Evolutionary conservation across 495 filamentous ascomycete species (phyloP).

Genomic region (Neurospora sp.): DNA sequence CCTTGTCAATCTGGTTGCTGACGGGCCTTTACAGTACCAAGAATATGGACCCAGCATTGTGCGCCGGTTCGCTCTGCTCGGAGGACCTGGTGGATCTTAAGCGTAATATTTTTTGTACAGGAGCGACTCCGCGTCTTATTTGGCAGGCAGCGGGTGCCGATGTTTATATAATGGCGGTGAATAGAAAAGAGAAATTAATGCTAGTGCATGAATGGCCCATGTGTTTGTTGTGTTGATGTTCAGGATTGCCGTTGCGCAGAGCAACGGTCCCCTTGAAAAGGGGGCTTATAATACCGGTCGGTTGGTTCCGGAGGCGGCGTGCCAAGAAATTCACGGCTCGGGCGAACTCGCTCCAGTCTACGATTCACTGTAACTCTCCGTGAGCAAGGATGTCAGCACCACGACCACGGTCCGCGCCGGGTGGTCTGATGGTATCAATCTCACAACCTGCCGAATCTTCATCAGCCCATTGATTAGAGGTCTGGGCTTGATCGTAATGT

Average conservation of each 20-base stretch:
- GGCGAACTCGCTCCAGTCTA: background rate
- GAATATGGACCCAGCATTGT: constrained; percentile 94
- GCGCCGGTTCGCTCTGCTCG: constrained; percentile 85
- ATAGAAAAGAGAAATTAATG: constrained; percentile 2
- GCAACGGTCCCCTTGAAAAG: background rate
- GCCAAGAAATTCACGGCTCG: background rate
- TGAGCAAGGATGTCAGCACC: background rate
- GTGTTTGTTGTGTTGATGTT: background rate
- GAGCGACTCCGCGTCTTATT: constrained; percentile 7
- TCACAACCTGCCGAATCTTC: background rate
- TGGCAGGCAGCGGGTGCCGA: constrained; percentile 7
- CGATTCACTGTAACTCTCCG: background rate
- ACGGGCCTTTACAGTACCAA: constrained; percentile 52
- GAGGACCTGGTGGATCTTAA: constrained; percentile 69
- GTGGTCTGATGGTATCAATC: background rate
- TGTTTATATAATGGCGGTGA: constrained; percentile 1
- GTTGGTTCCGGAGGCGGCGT: background rate
- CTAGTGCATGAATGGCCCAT: background rate
- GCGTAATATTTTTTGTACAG: constrained; percentile 4
- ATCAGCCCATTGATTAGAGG: background rate
- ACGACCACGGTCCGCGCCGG: background rate
- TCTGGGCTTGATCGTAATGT: background rate
- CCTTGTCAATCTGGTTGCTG: constrained; percentile 3
- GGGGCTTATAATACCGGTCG: background rate
- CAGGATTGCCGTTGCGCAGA: background rate